These are phyloP conservation scores for Trichoderma pleuroti DNA, from an alignment of 2,329 filamentous ascomycete species.

Conservation along the genomic window DNA sequence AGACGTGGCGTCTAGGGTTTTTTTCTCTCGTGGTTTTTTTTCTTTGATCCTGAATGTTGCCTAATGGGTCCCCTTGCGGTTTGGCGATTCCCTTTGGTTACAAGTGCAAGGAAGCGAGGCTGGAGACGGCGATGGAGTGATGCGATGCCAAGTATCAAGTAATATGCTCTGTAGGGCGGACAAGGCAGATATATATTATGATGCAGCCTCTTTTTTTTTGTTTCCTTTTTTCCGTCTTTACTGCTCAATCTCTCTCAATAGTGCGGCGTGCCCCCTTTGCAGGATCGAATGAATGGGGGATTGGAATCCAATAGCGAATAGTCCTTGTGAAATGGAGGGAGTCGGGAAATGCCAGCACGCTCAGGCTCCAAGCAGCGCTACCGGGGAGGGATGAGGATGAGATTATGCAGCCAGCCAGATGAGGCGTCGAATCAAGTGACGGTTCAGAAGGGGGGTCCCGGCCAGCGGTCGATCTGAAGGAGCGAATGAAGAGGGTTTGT, in stretches of 20 bases:
- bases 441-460: constrained; percentile 7
- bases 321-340: background rate
- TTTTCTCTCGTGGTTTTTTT: background rate
- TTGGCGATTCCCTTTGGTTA: background rate
- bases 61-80: background rate
- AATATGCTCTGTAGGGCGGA: background rate
- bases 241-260: background rate
- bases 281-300: background rate
- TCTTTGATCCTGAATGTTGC: background rate
- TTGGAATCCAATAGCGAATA: constrained; percentile 17
- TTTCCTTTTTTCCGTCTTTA: background rate
- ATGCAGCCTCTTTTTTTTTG: background rate
- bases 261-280: background rate
- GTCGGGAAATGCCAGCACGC: background rate
- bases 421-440: background rate
- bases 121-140: background rate
- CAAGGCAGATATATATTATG: background rate
- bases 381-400: too few species aligned
- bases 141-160: constrained; percentile 11
- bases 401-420: background rate
- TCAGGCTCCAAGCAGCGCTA: background rate
- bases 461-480: constrained; percentile 18
- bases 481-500: background rate
- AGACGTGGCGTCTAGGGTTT: constrained; percentile 16
- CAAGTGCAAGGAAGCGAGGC: background rate